Percentiles rank a stretch among this genome's conserved stretches.
phyloP scores from a whole-genome alignment of 78 protist species.

The Creolimax fragrantissima region DNA sequence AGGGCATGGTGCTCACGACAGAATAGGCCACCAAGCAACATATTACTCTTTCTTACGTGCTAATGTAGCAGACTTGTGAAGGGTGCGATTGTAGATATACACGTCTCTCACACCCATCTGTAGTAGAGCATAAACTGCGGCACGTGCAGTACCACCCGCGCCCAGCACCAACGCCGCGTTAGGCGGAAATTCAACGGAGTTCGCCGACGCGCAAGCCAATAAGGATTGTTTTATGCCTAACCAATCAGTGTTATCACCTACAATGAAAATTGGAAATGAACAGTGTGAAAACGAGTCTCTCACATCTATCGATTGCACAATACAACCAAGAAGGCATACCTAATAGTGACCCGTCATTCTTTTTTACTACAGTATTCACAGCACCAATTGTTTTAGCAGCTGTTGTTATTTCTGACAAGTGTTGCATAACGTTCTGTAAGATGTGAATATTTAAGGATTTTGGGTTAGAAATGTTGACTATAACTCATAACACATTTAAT shows the following conservation, averaged over 20 bases:
- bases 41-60: slow-evolving; percentile 19
- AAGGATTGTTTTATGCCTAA: slow-evolving; percentile 21
- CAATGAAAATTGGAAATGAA: too few relatives aligned
- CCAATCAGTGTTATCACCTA: slow-evolving; percentile 64
- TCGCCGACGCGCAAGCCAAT: background rate
- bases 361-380: slow-evolving; percentile 55
- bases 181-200: background rate
- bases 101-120: slow-evolving; percentile 15
- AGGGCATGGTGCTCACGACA: too few relatives aligned
- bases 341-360: background rate
- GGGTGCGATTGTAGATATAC: slow-evolving; percentile 47
- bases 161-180: slow-evolving; percentile 47
- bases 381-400: slow-evolving; percentile 58
- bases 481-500: background rate
- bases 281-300: too few relatives aligned
- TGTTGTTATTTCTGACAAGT: background rate
- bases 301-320: background rate
- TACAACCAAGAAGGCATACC: background rate
- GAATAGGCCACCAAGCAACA: too few relatives aligned
- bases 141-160: slow-evolving; percentile 73
- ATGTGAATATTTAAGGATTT: too few relatives aligned
- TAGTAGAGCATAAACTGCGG: slow-evolving; percentile 56
- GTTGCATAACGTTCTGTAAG: background rate
- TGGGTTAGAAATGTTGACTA: too few relatives aligned
- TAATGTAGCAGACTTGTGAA: slow-evolving; percentile 31